These are phyloP conservation scores for Euclidium syriacum DNA, from an alignment of 345 rosid genomes.

Conservation along the genomic window DNA sequence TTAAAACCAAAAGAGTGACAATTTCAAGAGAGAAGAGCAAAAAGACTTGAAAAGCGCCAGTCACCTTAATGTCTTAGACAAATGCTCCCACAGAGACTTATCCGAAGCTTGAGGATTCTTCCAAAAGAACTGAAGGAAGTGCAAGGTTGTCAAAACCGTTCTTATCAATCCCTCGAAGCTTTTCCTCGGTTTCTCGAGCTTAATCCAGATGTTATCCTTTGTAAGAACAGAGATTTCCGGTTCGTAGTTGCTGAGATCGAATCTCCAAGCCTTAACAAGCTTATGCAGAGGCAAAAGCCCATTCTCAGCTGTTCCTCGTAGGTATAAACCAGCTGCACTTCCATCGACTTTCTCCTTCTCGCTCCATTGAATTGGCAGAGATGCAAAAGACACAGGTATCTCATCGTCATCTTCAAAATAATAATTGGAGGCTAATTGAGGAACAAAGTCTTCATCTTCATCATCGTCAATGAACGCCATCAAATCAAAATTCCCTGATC, in stretches of 20 bases:
- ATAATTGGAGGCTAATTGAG: constrained; percentile 50
- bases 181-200: constrained; percentile 76
- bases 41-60: not conserved
- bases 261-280: constrained; percentile 70
- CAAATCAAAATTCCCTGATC: not conserved
- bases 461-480: constrained; percentile 38
- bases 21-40: not conserved
- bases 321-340: constrained; percentile 29
- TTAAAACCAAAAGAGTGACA: not conserved
- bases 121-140: constrained; percentile 51
- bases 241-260: constrained; percentile 43
- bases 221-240: constrained; percentile 64
- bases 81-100: constrained; percentile 59
- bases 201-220: constrained; percentile 57
- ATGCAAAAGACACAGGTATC: constrained; percentile 50
- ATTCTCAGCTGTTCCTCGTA: constrained; percentile 54
- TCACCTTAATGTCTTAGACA: constrained; percentile 58
- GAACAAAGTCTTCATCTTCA: constrained; percentile 57
- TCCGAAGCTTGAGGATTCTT: constrained; percentile 50
- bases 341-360: constrained; percentile 29
- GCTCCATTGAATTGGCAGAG: constrained; percentile 58
- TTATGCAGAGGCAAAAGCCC: constrained; percentile 54
- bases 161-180: constrained; percentile 49
- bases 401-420: constrained; percentile 53
- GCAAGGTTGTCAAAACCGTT: constrained; percentile 48